Base-by-base conservation (phyloP, 2,329 filamentous ascomycete genomes). In the Tothia fuscella region DNA sequence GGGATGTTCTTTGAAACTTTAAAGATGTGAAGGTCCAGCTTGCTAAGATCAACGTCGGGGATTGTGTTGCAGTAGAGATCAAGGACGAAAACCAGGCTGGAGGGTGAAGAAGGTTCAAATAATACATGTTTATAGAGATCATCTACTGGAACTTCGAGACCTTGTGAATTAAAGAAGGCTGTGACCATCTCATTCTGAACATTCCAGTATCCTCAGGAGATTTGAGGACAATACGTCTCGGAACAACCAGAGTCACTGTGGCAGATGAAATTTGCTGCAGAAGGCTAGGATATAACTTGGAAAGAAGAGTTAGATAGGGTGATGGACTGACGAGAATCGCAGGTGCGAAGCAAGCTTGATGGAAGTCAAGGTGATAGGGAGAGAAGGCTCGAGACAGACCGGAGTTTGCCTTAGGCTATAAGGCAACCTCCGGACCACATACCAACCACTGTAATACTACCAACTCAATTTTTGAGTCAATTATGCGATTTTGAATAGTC, bases 11-110 rank as follows among this genome's bases (percentile, higher is more conserved):
- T 47, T 17, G 43, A 47, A 25, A 49, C 47, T 44, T 49, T 17
- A 40, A 49, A 49, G 30, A 49, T 41, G 45, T 47, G 42, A 42
- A 48, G 47, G 40, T 47, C 42, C 43, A 48, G 28, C 42, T 47
- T 9, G 38, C 42, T 47, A 32, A 48, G 47, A 33, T 47, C 38
- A 40, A 48, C 36, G 38, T 41, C 33, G 21, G 45, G 45, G 38
- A 47, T 38, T 40, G 32, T 40, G 37, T 43, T 44, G 45, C 45
- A 48, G 14, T 29, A 14, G 14, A 29, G 26, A 29, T 29, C 26
- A 29, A 29, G 26, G 26, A 29, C 26, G 14, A 29, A 29, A 29
- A 29, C 10, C 26, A 29, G 26, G 33, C 46, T 36, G 36, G 45
- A 34, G 43, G 45, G 45, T 25, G 47, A 48, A 47, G 47, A 47